Evolutionary conservation across 257 asterid species (phyloP), one percentile per base, ranked within the genome.

Genomic region (Buddleja alternifolia): DNA sequence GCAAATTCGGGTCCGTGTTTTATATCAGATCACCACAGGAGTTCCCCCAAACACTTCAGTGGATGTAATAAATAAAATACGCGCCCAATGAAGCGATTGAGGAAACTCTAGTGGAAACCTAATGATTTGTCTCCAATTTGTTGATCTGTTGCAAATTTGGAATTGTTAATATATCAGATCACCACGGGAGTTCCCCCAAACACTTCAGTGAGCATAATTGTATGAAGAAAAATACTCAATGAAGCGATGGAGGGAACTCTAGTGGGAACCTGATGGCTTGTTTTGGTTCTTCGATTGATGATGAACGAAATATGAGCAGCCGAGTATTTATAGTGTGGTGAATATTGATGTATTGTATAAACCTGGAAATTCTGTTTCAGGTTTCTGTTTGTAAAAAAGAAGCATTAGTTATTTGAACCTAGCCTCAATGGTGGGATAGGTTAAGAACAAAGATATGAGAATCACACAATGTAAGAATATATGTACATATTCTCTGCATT

Each of bases 21-120:
- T n/a, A n/a, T 40, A 63, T 24, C 85, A 75, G 73, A 36, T 42
- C 3, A 23, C 64, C 70, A 63, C 79, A 17, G 60, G 90, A 84
- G 89, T 81, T 81, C 89, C 83, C 85, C 83, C 83, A 72, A 84
- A 84, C 85, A 81, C 83, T 77, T 79, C 73, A 79, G 83, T 69
- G 78, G 21, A n/a, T n/a, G 77, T 45, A 54, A 21, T 10, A 2
- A 1, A 44, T 0, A 54, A 3, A 10, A 10, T 10, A 54, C n/a
- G n/a, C n/a, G 59, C 78, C 74, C 83, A 80, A 51, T 77, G 83
- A 74, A 82, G 81, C 74, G 74, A 39, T 74, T 57, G 72, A 6
- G 72, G 51, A 41, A 51, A 70, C 74, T 68, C 66, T 42, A 29
- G 78, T 24, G 59, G 73, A 48, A 50, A 73, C 48, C 73, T 60